Evolutionary conservation across 257 asterid genomes (phyloP).

Genomic region (Nicotiana benthamiana): DNA sequence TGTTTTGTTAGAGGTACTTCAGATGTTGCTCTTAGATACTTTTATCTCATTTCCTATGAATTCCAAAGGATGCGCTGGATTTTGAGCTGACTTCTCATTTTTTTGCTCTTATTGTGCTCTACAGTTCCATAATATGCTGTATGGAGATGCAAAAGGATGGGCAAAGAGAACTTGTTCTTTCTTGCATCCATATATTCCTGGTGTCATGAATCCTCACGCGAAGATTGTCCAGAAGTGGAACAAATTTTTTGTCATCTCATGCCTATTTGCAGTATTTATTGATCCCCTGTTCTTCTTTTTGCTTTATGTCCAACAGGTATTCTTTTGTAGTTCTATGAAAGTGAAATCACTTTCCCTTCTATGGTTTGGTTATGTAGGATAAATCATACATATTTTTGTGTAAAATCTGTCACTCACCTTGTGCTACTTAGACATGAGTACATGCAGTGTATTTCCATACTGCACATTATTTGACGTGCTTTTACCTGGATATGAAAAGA

Average conservation of each 20-base stretch:
- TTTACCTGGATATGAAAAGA: not conserved
- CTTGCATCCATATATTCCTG: conserved; percentile 44
- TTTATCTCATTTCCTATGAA: not conserved
- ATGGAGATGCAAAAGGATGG: conserved; percentile 72
- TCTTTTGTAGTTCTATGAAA: not conserved
- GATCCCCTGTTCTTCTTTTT: conserved; percentile 82
- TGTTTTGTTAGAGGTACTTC: not conserved
- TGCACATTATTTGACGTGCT: not conserved
- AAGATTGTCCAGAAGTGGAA: conserved; percentile 64
- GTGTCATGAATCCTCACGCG: conserved; percentile 84
- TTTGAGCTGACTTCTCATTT: conserved; percentile 4
- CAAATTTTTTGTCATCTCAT: conserved; percentile 59
- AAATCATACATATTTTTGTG: not conserved
- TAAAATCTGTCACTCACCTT: not conserved
- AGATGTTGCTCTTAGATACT: not conserved
- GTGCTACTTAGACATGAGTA: not conserved
- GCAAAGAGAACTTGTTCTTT: conserved; percentile 39
- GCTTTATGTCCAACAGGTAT: conserved; percentile 52
- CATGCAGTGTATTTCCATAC: not conserved
- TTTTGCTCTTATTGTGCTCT: conserved; percentile 8
- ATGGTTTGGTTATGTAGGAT: not conserved
- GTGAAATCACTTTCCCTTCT: not conserved
- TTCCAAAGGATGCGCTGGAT: not conserved
- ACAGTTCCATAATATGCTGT: conserved; percentile 56
- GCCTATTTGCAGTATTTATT: conserved; percentile 56